A percentile compares a stretch with the other conserved stretches of the same genome.
These are phyloP conservation scores for Vaccinium myrtillus DNA, from an alignment of 148 eudicot species.

Conservation along the genomic window DNA sequence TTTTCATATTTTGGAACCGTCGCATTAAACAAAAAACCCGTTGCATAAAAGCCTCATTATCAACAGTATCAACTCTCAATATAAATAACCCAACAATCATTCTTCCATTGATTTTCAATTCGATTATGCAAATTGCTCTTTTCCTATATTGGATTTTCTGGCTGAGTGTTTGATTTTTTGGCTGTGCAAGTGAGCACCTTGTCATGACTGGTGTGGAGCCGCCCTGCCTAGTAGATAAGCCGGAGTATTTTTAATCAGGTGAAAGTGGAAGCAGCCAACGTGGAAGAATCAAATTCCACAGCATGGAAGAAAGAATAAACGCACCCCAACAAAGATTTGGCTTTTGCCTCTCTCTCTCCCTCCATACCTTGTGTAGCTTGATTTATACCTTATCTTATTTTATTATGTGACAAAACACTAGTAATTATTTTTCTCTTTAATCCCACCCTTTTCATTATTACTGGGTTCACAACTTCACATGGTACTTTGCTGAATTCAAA, in stretches of 20 bases:
- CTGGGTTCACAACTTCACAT: background rate
- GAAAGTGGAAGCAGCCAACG: background rate
- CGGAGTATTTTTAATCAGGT: background rate
- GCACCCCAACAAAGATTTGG: constrained; percentile 5
- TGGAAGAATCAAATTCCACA: constrained; percentile 1
- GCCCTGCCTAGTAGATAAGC: too few relatives aligned
- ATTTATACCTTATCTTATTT: background rate
- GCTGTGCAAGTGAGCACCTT: too few relatives aligned
- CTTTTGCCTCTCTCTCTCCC: background rate
- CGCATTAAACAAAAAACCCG: too few relatives aligned
- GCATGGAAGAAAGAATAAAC: constrained; percentile 5
- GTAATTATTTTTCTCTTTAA: background rate
- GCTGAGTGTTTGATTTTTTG: too few relatives aligned
- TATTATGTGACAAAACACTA: background rate
- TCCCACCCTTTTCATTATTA: background rate
- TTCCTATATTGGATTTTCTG: too few relatives aligned
- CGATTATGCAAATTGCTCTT: too few relatives aligned
- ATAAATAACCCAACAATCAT: too few relatives aligned
- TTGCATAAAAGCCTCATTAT: too few relatives aligned
- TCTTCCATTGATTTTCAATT: too few relatives aligned
- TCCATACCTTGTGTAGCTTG: background rate
- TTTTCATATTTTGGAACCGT: too few relatives aligned
- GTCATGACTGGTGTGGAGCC: too few relatives aligned
- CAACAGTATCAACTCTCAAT: too few relatives aligned
- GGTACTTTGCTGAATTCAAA: background rate